A percentile compares a stretch with the other conserved stretches of the same genome.
phyloP scores from a whole-genome alignment of 345 rosid species.

The Sisymbrium irio region DNA sequence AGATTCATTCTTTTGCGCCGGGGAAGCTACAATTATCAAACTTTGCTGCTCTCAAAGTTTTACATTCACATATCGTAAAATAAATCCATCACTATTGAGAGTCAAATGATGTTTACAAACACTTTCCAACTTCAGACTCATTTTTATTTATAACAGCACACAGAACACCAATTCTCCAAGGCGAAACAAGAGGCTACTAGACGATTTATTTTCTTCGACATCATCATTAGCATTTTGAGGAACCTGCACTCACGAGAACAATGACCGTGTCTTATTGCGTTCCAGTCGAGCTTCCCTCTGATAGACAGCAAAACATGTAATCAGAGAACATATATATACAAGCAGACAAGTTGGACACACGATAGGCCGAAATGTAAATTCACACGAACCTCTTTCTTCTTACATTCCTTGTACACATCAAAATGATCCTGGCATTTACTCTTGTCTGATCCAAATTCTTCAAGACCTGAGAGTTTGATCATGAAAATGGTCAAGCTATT shows the following conservation, averaged over 20 bases:
- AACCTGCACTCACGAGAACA: slow-evolving; percentile 57
- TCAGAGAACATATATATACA: not conserved
- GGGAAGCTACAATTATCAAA: too few relatives aligned
- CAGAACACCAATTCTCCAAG: slow-evolving; percentile 6
- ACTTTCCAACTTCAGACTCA: not conserved
- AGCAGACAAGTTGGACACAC: not conserved
- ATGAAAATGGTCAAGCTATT: too few relatives aligned
- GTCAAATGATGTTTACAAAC: slow-evolving; percentile 1
- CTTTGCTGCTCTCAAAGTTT: not conserved
- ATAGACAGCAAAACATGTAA: slow-evolving; percentile 8
- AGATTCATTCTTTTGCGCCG: too few relatives aligned
- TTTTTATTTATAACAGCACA: slow-evolving; percentile 5
- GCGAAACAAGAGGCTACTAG: slow-evolving; percentile 4
- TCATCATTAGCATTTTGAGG: slow-evolving; percentile 6
- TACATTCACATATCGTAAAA: not conserved
- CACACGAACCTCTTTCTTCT: slow-evolving; percentile 95
- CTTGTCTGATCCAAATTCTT: slow-evolving; percentile 78
- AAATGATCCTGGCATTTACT: slow-evolving; percentile 93
- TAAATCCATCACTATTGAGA: not conserved
- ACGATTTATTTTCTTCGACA: not conserved
- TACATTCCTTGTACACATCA: slow-evolving; percentile 93
- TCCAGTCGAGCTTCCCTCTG: slow-evolving; percentile 97
- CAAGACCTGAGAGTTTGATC: slow-evolving; percentile 80
- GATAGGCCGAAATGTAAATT: too few relatives aligned
- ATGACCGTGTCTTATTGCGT: slow-evolving; percentile 70